These are phyloP conservation scores for Colletotrichum liaoningense DNA, from an alignment of 2,329 filamentous ascomycete genomes.

Conservation along the genomic window DNA sequence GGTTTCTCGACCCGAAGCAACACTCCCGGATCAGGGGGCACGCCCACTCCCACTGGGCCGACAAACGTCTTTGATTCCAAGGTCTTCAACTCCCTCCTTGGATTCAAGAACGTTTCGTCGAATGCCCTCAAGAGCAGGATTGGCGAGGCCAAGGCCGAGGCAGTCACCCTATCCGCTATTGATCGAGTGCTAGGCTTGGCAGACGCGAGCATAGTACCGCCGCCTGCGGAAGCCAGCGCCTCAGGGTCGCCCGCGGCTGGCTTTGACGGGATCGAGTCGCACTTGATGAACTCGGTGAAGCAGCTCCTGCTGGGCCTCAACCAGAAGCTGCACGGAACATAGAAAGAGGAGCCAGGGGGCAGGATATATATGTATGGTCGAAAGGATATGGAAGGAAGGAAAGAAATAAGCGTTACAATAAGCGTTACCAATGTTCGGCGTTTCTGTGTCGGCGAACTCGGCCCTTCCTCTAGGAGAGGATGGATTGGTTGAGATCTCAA, in stretches of 20 bases:
- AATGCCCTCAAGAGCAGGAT: conserved; percentile 53
- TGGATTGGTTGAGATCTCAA: background rate
- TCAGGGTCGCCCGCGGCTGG: conserved; percentile 36
- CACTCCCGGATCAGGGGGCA: conserved; percentile 43
- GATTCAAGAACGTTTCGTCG: conserved; percentile 59
- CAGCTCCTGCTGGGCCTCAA: conserved; percentile 54
- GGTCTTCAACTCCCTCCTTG: conserved; percentile 54
- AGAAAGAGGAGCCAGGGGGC: background rate
- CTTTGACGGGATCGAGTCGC: conserved; percentile 54
- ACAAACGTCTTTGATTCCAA: conserved; percentile 47
- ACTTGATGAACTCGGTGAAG: conserved; percentile 53
- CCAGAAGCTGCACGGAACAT: conserved; percentile 45
- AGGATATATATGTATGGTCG: background rate
- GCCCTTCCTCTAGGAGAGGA: background rate
- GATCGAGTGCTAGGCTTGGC: conserved; percentile 62
- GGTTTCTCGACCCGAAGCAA: conserved; percentile 52
- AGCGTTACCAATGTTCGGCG: background rate
- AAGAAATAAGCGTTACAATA: background rate
- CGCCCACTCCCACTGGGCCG: conserved; percentile 37
- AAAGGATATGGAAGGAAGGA: background rate
- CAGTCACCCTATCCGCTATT: conserved; percentile 61
- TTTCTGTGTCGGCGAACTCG: background rate
- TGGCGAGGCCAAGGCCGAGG: conserved; percentile 56
- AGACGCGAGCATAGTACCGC: conserved; percentile 53
- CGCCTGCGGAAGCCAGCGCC: conserved; percentile 34